Percentiles rank a stretch among this genome's conserved stretches.
phyloP scores from a whole-genome alignment of 2,329 filamentous ascomycete genomes.

The Sordariomycetes sp. region DNA sequence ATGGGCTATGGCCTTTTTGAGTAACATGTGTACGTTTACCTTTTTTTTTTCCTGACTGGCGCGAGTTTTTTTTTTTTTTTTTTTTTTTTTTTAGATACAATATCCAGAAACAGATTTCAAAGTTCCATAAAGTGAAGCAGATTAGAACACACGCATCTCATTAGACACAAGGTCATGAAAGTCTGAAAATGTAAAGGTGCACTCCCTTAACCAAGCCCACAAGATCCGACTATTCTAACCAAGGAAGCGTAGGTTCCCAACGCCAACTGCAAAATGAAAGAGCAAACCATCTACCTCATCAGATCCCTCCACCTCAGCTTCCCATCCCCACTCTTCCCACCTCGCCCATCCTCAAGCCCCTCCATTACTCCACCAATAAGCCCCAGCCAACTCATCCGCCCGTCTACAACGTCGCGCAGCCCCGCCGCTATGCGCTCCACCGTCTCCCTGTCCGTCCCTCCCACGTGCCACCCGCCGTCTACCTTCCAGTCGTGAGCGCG shows the following conservation, averaged over 20 bases:
- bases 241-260: background rate
- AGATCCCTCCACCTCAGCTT: background rate
- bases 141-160: background rate
- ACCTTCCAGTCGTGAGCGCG: conserved; percentile 20
- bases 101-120: background rate
- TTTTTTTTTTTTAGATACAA: background rate
- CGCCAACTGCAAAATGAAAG: background rate
- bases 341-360: background rate
- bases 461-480: conserved; percentile 28
- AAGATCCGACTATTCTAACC: background rate
- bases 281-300: background rate
- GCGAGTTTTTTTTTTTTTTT: background rate
- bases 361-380: conserved; percentile 1
- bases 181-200: background rate
- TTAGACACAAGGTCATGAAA: background rate
- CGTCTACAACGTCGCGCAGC: conserved; percentile 16
- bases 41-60: background rate
- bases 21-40: background rate
- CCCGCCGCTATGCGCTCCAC: conserved; percentile 22
- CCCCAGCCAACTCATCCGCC: conserved; percentile 10
- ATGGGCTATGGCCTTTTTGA: background rate
- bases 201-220: background rate
- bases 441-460: conserved; percentile 25
- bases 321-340: background rate
- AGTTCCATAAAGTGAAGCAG: background rate